These are phyloP conservation scores for Neostapfia colusana DNA, from an alignment of 176 grass and related monocot species.

Conservation along the genomic window DNA sequence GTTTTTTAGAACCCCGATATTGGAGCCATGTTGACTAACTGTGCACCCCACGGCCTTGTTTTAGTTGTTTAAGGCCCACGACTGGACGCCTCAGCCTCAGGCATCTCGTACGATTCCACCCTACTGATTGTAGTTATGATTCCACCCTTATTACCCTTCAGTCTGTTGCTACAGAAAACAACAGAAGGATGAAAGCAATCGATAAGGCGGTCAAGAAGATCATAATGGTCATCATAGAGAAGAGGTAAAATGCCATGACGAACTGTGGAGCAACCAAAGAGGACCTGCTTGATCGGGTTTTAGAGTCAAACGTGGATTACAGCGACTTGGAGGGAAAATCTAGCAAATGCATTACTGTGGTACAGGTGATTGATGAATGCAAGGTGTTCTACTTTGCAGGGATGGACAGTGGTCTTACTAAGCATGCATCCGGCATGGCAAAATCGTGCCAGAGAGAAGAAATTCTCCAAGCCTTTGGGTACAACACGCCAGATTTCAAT, in stretches of 20 bases:
- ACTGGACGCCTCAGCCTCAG: too few relatives aligned
- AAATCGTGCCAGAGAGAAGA: slow-evolving; percentile 61
- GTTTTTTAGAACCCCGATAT: too few relatives aligned
- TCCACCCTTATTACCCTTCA: slow-evolving; percentile 6
- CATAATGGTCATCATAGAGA: slow-evolving; percentile 59
- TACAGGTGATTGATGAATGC: slow-evolving; percentile 74
- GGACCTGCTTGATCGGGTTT: slow-evolving; percentile 60
- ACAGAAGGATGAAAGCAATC: slow-evolving; percentile 58
- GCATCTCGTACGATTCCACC: slow-evolving; percentile 35
- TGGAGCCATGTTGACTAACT: not conserved
- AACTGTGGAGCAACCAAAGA: slow-evolving; percentile 32
- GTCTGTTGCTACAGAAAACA: slow-evolving; percentile 62
- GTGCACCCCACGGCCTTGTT: not conserved
- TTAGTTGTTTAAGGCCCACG: too few relatives aligned
- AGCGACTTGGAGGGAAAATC: slow-evolving; percentile 41
- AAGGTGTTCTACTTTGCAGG: slow-evolving; percentile 87
- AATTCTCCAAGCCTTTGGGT: slow-evolving; percentile 53
- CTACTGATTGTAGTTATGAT: not conserved
- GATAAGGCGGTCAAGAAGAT: slow-evolving; percentile 45
- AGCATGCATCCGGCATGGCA: slow-evolving; percentile 87
- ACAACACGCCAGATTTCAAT: slow-evolving; percentile 51
- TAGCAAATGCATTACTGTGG: slow-evolving; percentile 42
- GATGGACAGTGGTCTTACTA: slow-evolving; percentile 54
- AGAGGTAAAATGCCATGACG: slow-evolving; percentile 46
- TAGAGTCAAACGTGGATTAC: slow-evolving; percentile 64